Evolutionary conservation across 2,329 filamentous ascomycete species (phyloP), one percentile per base, ranked within the genome.

Genomic region (Lecanoromycetidae sp.): DNA sequence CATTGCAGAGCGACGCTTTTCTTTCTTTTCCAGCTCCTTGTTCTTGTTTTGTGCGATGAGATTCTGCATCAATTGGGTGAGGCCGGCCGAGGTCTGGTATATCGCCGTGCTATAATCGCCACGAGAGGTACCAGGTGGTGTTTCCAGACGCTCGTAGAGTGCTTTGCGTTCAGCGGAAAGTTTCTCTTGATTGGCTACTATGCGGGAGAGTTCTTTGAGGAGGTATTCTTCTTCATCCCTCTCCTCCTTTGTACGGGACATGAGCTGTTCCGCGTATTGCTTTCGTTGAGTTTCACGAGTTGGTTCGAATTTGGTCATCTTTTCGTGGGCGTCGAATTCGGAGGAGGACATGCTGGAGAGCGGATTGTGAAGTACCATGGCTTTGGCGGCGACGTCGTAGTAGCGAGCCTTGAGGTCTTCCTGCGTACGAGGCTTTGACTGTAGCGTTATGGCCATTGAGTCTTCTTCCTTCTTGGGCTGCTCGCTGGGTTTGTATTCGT

Each of bases 361-460:
- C 0, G 86, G 85, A 49, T 84, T 88, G 57, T 86, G 77, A 5
- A 86, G 69, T 2, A 82, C 80, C 71, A 94, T 84, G 71, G 91
- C 82, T 58, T 80, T 84, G 7, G 84, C 82, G 2, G 84, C 85
- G 29, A 96, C 78, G 46, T 81, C 77, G 65, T 96, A 98, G 66
- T 94, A 96, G 44, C 91, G 77, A 13, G 81, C 76, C 64, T 98
- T 98, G 51, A 98, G 70, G 52, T 94, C 87, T 62, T 98, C 91
- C 71, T 95, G 79, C 1, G 78, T 80, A 34, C 91, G 78, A 6
- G 66, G 63, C 48, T 72, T 75, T 3, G 68, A 59, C 4, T 71
- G 70, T 1, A 72, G 64, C 26, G 79, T 68, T 23, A 81, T 65
- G 2, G 75, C 76, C 43, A 71, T 77, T 49, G 65, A 46, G 34